phyloP scores from a whole-genome alignment of 352 stramenopile genomes.

The Phytopythium ostracodes region DNA sequence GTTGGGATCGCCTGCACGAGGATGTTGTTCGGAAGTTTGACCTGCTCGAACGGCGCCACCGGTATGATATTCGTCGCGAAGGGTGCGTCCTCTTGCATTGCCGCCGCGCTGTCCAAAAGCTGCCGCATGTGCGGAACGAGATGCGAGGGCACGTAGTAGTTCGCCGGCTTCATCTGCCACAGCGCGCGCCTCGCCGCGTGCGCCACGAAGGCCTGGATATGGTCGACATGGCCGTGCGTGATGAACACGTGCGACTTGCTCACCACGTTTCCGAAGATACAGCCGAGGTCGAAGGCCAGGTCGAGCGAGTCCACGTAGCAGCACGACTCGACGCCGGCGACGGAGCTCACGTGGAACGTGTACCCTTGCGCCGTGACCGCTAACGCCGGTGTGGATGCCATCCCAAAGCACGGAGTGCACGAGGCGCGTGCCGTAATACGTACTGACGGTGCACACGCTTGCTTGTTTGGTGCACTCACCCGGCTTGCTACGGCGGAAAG shows the following conservation, averaged over 20 bases:
- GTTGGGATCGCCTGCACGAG: conserved; percentile 64
- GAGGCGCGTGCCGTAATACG: background rate
- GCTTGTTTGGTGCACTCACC: background rate
- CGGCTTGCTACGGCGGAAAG: background rate
- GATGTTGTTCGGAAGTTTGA: conserved; percentile 58
- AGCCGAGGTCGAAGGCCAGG: conserved; percentile 75
- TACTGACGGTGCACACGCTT: background rate
- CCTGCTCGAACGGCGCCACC: conserved; percentile 40
- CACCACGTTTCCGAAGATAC: conserved; percentile 32
- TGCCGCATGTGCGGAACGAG: conserved; percentile 41
- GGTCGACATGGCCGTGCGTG: conserved; percentile 83
- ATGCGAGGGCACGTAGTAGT: conserved; percentile 66
- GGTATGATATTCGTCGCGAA: conserved; percentile 52
- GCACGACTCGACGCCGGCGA: conserved; percentile 74
- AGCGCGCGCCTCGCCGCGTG: conserved; percentile 63
- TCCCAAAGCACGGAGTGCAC: background rate
- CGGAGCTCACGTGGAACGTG: conserved; percentile 46
- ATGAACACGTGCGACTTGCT: conserved; percentile 82
- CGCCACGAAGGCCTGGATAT: conserved; percentile 58
- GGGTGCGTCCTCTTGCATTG: conserved; percentile 52
- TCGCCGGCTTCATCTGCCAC: conserved; percentile 45
- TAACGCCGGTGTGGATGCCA: conserved; percentile 4
- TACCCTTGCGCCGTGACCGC: conserved; percentile 40
- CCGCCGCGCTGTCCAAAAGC: conserved; percentile 46
- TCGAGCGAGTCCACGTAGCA: conserved; percentile 75